Evolutionary conservation across 139 green algal species (phyloP).

Genomic region (Volvox reticuliferus): DNA sequence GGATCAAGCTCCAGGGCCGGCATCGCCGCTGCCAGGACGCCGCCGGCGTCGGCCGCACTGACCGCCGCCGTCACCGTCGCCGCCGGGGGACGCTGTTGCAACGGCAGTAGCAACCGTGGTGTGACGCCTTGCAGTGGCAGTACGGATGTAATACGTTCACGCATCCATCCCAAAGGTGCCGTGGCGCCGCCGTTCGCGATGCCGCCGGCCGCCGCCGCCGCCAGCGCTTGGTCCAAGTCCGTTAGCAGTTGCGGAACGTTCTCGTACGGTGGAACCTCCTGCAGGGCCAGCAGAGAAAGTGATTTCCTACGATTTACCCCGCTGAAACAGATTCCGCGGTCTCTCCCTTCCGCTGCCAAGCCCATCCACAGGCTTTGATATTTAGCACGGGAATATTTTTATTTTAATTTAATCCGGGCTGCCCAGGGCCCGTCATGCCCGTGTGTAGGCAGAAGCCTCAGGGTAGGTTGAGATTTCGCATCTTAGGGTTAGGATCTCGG

Average conservation of each 20-base stretch:
- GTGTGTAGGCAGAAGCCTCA: too few relatives aligned
- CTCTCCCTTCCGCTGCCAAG: too few relatives aligned
- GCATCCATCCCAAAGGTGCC: not conserved
- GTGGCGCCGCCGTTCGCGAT: not conserved
- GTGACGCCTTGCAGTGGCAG: not conserved
- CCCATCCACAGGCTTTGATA: too few relatives aligned
- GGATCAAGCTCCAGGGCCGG: constrained; percentile 21
- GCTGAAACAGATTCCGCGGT: too few relatives aligned
- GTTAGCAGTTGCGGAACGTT: constrained; percentile 14
- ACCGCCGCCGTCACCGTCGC: not conserved
- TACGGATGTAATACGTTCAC: constrained; percentile 8
- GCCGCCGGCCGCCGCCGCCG: not conserved
- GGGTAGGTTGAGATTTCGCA: too few relatives aligned
- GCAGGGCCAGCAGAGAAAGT: not conserved
- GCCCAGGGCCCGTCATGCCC: too few relatives aligned
- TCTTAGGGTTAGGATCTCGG: too few relatives aligned
- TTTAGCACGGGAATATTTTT: too few relatives aligned
- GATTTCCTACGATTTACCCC: too few relatives aligned
- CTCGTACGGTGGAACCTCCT: constrained; percentile 46
- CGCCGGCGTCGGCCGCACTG: not conserved
- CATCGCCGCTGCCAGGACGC: not conserved
- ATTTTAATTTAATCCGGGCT: too few relatives aligned
- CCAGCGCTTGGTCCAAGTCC: constrained; percentile 31
- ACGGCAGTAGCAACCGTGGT: constrained; percentile 15
- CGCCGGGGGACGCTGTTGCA: not conserved